Base-by-base conservation (phyloP, 176 grass and related monocot species). In the Guadua angustifolia region DNA sequence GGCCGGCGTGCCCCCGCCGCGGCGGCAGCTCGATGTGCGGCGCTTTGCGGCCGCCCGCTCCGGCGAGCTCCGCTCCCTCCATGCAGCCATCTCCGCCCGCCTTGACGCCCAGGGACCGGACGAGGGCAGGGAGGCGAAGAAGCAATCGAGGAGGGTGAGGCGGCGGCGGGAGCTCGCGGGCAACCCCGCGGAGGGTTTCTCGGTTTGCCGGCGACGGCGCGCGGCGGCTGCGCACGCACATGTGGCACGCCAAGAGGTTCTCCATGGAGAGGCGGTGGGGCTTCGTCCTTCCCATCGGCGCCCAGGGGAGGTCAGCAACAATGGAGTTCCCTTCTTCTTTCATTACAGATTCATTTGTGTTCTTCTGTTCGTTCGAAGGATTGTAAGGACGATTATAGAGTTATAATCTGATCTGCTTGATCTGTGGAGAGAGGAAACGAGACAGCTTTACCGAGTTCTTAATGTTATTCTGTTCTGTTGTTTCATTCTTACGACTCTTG, bases 211-310 rank as follows among this genome's bases (percentile, higher is more conserved):
- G 81, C 44, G 91, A 98, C 14, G 92, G 87, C 7, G 76, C 86
- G 29, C 85, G 78, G 82, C 90, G 93, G 71, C 57, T 98, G 79
- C 86, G 95, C 58, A 98, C 93, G 47, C 95, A 95, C 53, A 71
- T 98, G 29, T 98, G 95, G 95, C 89, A 90, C 61, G 91, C 95
- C 9, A 98, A 98, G 85, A 92, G 95, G 75, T 95, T 98, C 84
- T 16, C 63, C 7, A 95, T 98, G 92, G 89, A 60, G 43, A 95
- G 90, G 72, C 76, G 47, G 4, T 98, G 92, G 92, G 89, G 91
- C 5, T 98, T 95, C 85, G 77, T 91, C 73, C 88, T 98, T 42
- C 91, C 92, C 1, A 85, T 93, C 3, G 87, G 87, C 1, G 24
- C 69, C 16, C 90, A 93, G 0, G 92, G 95, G n/a, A 93, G 90